Conservation (phyloP, 257 asterid genomes). For the Sherardia arvensis region DNA sequence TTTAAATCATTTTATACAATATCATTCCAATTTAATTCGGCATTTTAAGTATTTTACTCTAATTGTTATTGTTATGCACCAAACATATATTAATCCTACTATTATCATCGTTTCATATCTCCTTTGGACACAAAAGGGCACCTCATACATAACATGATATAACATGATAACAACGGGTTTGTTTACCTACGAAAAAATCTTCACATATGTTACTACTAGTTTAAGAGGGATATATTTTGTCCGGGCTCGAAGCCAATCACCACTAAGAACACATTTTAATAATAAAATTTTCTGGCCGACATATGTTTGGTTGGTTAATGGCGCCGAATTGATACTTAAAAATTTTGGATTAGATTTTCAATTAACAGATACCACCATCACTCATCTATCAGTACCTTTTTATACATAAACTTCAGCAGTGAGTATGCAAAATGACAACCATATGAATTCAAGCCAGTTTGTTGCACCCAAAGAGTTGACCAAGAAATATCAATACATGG, state of each 20-base stretch:
- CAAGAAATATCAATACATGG: neutral
- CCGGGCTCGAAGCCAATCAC: conserved; percentile 2
- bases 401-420: no score
- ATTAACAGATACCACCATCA: neutral
- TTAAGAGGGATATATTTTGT: neutral
- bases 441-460: neutral
- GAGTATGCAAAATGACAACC: conserved; percentile 1
- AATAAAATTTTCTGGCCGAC: neutral
- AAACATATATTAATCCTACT: no score
- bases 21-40: no score
- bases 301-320: neutral
- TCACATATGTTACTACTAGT: neutral
- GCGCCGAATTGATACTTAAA: neutral
- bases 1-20: no score
- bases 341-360: neutral
- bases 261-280: neutral
- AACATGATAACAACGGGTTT: neutral
- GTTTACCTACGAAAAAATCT: neutral
- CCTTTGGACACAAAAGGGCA: neutral
- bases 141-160: neutral
- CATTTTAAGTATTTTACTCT: no score
- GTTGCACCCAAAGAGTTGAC: neutral
- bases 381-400: neutral
- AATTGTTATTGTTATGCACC: no score
- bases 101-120: no score